Evolutionary conservation across 495 filamentous ascomycete species (phyloP).

Genomic region (Ramalina intermedia): DNA sequence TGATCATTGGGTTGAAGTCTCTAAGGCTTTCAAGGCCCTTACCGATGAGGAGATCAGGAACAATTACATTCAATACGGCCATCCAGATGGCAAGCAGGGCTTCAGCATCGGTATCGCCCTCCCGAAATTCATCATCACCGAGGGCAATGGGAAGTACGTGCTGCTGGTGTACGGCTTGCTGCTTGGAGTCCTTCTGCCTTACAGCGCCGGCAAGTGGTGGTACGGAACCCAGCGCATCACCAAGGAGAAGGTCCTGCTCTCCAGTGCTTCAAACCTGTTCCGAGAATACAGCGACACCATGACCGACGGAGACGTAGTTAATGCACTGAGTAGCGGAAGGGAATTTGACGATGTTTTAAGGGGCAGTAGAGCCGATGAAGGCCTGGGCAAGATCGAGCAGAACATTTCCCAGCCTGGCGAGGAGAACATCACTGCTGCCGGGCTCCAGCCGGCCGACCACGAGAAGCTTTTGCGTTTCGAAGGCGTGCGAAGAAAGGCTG

Average conservation of each 20-base stretch:
- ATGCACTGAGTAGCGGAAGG: conserved; percentile 64
- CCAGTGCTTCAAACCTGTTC: conserved; percentile 88
- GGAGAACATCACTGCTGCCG: conserved; percentile 31
- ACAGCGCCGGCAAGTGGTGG: conserved; percentile 95
- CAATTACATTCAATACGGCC: conserved; percentile 89
- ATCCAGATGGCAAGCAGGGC: conserved; percentile 95
- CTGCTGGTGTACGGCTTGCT: conserved; percentile 75
- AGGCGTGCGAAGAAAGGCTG: conserved; percentile 63
- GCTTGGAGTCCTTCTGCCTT: conserved; percentile 80
- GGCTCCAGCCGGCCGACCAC: conserved; percentile 55
- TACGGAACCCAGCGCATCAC: conserved; percentile 87
- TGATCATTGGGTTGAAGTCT: conserved; percentile 78
- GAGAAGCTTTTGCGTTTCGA: conserved; percentile 55
- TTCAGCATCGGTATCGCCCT: conserved; percentile 96
- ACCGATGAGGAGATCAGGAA: conserved; percentile 95
- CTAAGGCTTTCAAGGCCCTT: conserved; percentile 92
- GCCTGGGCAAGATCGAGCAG: conserved; percentile 67
- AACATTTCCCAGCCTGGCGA: conserved; percentile 48
- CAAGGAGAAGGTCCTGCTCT: conserved; percentile 78
- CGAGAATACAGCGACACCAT: conserved; percentile 76
- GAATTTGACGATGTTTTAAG: conserved; percentile 63
- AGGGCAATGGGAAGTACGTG: conserved; percentile 92
- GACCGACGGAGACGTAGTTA: conserved; percentile 63
- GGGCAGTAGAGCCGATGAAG: conserved; percentile 58
- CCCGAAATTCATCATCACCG: conserved; percentile 80